Percentiles rank a stretch among this genome's conserved stretches.
These are phyloP conservation scores for Clarireedia paspali DNA, from an alignment of 2,329 filamentous ascomycete species.

Conservation along the genomic window DNA sequence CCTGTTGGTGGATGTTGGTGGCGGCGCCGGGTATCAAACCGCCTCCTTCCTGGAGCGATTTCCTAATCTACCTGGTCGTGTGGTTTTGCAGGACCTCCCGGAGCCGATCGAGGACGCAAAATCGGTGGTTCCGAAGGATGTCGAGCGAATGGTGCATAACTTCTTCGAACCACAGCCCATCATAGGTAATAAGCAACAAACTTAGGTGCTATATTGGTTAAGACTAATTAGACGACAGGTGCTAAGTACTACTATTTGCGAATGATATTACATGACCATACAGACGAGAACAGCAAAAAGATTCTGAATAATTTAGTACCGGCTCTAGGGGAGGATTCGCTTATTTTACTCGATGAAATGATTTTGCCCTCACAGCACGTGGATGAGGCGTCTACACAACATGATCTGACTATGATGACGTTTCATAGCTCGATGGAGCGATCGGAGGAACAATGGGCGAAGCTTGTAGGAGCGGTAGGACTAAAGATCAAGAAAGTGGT, in stretches of 20 bases:
- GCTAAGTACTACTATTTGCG: background rate
- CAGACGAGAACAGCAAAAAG: background rate
- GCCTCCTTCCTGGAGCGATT: too few species aligned
- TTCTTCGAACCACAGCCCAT: too few species aligned
- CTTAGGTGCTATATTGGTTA: too few species aligned
- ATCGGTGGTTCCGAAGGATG: too few species aligned
- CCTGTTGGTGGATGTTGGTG: too few species aligned
- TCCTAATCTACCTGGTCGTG: too few species aligned
- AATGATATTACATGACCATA: background rate
- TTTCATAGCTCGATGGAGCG: background rate
- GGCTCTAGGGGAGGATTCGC: background rate
- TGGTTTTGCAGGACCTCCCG: too few species aligned
- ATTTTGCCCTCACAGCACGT: background rate
- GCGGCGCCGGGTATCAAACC: too few species aligned
- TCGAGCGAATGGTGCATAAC: too few species aligned
- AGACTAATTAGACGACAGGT: too few species aligned
- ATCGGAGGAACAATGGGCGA: background rate
- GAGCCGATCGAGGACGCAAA: too few species aligned
- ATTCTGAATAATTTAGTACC: background rate
- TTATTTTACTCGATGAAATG: background rate
- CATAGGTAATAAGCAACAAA: too few species aligned
- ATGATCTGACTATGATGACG: background rate
- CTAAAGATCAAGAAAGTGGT: background rate
- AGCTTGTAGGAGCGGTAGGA: background rate
- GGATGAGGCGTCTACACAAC: background rate